phyloP scores from a whole-genome alignment of 176 grass and related monocot genomes.

The Guadua angustifolia region DNA sequence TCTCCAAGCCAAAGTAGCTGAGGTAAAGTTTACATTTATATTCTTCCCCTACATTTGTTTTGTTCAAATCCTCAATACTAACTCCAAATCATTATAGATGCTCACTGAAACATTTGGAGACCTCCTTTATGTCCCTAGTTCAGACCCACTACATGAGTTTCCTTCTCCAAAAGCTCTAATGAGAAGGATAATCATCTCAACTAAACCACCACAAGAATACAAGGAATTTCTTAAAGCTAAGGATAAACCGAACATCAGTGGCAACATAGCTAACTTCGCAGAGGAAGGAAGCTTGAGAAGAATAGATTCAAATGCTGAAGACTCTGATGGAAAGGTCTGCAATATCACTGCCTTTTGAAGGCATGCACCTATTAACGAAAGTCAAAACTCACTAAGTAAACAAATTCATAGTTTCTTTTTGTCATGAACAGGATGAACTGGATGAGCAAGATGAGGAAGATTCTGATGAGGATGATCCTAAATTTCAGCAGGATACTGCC shows the following conservation, averaged over 20 bases:
- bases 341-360: conserved; percentile 11
- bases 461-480: conserved; percentile 54
- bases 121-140: conserved; percentile 66
- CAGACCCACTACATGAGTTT: conserved; percentile 72
- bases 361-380: conserved; percentile 28
- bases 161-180: conserved; percentile 89
- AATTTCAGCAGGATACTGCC: conserved; percentile 56
- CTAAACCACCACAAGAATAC: conserved; percentile 91
- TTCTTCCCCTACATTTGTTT: not conserved
- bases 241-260: conserved; percentile 31
- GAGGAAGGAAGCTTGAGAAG: conserved; percentile 53
- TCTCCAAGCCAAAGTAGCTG: conserved; percentile 93
- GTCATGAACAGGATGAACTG: conserved; percentile 51
- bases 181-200: conserved; percentile 86
- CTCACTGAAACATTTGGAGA: conserved; percentile 74
- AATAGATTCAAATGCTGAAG: conserved; percentile 63
- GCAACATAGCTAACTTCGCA: conserved; percentile 24
- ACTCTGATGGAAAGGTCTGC: conserved; percentile 70
- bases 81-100: conserved; percentile 60
- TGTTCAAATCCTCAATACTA: conserved; percentile 23
- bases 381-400: conserved; percentile 15
- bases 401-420: conserved; percentile 14
- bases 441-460: conserved; percentile 67
- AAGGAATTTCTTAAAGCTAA: conserved; percentile 76
- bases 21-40: conserved; percentile 54